These are phyloP conservation scores for Protomyces macrosporus DNA, from an alignment of 1,139 yeast species.

Conservation along the genomic window DNA sequence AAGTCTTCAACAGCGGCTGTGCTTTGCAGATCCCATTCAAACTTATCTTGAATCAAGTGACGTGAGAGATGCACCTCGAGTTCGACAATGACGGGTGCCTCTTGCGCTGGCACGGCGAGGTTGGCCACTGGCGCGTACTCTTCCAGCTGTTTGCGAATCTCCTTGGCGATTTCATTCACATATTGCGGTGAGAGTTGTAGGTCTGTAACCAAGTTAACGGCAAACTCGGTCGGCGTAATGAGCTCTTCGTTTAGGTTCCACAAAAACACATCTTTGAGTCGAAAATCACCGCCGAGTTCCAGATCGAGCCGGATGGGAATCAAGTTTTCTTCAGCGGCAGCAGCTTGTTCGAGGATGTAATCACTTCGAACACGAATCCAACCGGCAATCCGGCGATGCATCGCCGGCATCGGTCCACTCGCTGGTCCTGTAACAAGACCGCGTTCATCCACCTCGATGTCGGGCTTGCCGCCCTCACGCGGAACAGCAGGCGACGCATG, in stretches of 20 bases:
- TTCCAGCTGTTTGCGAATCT: conserved; percentile 73
- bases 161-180: conserved; percentile 60
- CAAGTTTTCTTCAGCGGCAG: conserved; percentile 41
- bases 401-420: background rate
- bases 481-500: background rate
- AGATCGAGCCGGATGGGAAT: conserved; percentile 76
- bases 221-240: conserved; percentile 79
- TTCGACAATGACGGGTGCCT: conserved; percentile 60
- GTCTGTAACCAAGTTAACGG: conserved; percentile 71
- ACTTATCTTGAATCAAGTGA: conserved; percentile 80
- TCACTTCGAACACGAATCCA: conserved; percentile 25
- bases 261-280: conserved; percentile 74
- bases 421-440: conserved; percentile 13
- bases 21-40: conserved; percentile 81
- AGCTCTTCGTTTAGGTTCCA: conserved; percentile 74
- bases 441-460: conserved; percentile 24
- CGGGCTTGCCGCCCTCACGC: background rate
- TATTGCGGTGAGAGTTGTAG: conserved; percentile 64
- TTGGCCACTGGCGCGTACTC: conserved; percentile 64
- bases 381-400: conserved; percentile 8
- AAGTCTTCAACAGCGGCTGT: conserved; percentile 73
- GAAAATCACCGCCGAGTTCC: conserved; percentile 47
- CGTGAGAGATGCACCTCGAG: conserved; percentile 78
- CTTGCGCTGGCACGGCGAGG: conserved; percentile 60
- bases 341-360: conserved; percentile 6